A percentile compares a stretch with the other conserved stretches of the same genome.
Conservation (phyloP, 768 basidiomycete species). For the Polyporus arcularius region DNA sequence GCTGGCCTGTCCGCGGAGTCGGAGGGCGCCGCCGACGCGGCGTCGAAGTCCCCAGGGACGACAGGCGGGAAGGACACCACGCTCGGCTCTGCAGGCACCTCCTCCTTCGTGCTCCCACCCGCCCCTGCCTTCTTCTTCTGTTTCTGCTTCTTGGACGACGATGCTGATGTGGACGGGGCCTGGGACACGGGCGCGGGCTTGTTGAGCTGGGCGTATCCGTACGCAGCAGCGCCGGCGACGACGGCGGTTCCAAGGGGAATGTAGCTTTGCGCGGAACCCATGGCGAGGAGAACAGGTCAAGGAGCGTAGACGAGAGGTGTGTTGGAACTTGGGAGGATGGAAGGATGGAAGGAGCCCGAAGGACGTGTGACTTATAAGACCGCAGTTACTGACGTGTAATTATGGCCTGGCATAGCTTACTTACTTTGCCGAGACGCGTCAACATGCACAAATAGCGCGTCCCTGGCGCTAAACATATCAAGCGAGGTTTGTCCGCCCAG, state of each 20-base stretch:
- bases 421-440: slow-evolving; percentile 20
- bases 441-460: slow-evolving; percentile 21
- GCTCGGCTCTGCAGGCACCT: slow-evolving; percentile 24
- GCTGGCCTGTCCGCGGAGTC: slow-evolving; percentile 26
- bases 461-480: not conserved
- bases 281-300: slow-evolving; percentile 2
- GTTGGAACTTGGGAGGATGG: not conserved
- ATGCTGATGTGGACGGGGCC: slow-evolving; percentile 7
- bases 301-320: slow-evolving; percentile 2
- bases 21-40: slow-evolving; percentile 8
- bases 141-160: slow-evolving; percentile 21
- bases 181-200: slow-evolving; percentile 14
- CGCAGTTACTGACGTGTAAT: slow-evolving; percentile 17
- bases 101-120: slow-evolving; percentile 3
- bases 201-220: slow-evolving; percentile 27
- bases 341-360: too few species aligned
- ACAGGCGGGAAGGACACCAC: slow-evolving; percentile 39
- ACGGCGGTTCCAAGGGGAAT: slow-evolving; percentile 17
- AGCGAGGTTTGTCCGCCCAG: too few species aligned
- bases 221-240: slow-evolving; percentile 22
- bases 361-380: not conserved
- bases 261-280: slow-evolving; percentile 26
- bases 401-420: slow-evolving; percentile 1
- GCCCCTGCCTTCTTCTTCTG: slow-evolving; percentile 24
- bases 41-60: slow-evolving; percentile 50